Percentiles rank a stretch among this genome's conserved stretches.
Evolutionary conservation across 2,329 filamentous ascomycete species (phyloP).

Genomic region (Fusarium compactum): DNA sequence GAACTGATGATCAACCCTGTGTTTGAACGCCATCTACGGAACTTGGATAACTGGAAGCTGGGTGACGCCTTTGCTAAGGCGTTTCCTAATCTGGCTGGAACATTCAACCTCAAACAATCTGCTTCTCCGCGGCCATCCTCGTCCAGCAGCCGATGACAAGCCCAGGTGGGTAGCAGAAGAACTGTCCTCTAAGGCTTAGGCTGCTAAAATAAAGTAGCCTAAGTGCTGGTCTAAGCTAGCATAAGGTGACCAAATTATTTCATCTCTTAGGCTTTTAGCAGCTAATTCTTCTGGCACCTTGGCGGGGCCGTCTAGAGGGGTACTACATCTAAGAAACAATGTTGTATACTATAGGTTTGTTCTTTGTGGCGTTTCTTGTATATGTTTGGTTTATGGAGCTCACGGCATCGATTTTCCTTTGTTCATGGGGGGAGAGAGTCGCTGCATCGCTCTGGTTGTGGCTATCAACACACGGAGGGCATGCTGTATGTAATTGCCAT

Average conservation of each 20-base stretch:
- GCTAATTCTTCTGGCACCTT: too few relatives aligned
- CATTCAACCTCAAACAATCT: slow-evolving; percentile 47
- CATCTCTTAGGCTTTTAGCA: too few relatives aligned
- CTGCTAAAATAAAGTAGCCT: too few relatives aligned
- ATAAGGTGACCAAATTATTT: too few relatives aligned
- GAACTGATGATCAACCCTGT: slow-evolving; percentile 86
- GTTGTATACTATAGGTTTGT: neutral
- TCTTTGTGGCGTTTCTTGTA: slow-evolving; percentile 1
- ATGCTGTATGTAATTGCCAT: neutral
- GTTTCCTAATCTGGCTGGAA: slow-evolving; percentile 65
- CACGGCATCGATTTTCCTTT: neutral
- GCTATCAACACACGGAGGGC: neutral
- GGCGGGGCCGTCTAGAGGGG: too few relatives aligned
- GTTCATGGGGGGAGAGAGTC: neutral
- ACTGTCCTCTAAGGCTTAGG: too few relatives aligned
- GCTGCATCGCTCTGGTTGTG: neutral
- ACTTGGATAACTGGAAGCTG: slow-evolving; percentile 84
- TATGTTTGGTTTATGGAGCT: neutral
- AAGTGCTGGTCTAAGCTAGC: too few relatives aligned
- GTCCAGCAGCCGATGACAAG: slow-evolving; percentile 30
- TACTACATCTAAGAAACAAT: neutral
- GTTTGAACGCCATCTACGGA: slow-evolving; percentile 82
- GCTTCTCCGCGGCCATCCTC: slow-evolving; percentile 33
- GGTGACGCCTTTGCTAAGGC: slow-evolving; percentile 75
- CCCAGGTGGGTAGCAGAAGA: too few relatives aligned